Evolutionary conservation across 768 basidiomycete genomes (phyloP), one percentile per base, ranked within the genome.

Genomic region (Tulasnella sp.): DNA sequence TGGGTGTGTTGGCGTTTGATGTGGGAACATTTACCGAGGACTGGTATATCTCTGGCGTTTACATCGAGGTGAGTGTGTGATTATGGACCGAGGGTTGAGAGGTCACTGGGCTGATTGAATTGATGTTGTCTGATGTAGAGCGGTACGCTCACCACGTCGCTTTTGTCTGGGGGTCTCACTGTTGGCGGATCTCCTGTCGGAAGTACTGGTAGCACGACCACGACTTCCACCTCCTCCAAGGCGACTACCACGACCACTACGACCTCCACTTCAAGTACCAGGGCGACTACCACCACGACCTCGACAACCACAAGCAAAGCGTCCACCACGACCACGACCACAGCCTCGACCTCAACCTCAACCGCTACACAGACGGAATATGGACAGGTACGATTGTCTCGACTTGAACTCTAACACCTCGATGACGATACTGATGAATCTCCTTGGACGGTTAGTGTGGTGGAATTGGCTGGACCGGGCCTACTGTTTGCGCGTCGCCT

Each of bases 41-140:
- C 64, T 84, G 76, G 75, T 83, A 78, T 69, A 72, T 80, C 72
- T 70, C 77, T 56, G 79, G 80, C 32, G 80, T 84, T 52, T 84
- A 79, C 68, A 75, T 83, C 63, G 82, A 83, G 69, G 47, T 50
- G 47, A 44, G 53, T 10, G 9, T 9, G 17, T 10, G 21, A 7
- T 29, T 23, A 19, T n/a, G 50, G 17, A 10, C 10, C n/a, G 21
- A 10, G 50, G 10, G 50, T 23, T 23, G 5, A 51, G 19, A 10
- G 11, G 21, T 10, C 9, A 11, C 9, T 23, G 11, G 11, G 15
- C 29, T 55, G 38, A 3, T 8, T 21, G 17, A 53, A 43, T n/a
- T 43, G 41, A 43, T n/a, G 11, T 11, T 43, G 29, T 30, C 52
- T 53, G 1, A 10, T 24, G 51, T 56, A 56, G 54, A 41, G 15